Conservation (phyloP, 805 yeast genomes). For the Martiniozyma abietophila region DNA sequence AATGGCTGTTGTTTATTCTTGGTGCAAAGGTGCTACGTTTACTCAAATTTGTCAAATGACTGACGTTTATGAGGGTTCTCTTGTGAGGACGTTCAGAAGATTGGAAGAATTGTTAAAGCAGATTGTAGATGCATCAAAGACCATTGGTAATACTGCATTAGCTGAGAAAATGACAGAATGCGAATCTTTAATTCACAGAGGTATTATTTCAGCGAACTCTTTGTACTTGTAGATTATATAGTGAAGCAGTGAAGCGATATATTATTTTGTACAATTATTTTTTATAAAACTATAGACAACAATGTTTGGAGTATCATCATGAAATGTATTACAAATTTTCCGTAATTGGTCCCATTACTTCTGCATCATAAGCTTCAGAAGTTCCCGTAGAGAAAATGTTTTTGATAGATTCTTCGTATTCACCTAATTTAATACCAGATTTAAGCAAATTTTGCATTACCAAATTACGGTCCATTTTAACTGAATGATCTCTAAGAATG, state of each 20-base stretch:
- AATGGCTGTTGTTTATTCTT: conserved; percentile 93
- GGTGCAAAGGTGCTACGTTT: conserved; percentile 95
- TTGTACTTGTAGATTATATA: conserved; percentile 49
- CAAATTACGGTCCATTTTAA: no score
- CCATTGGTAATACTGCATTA: conserved; percentile 83
- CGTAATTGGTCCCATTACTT: conserved; percentile 5
- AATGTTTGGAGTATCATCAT: no score
- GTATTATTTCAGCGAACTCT: conserved; percentile 93
- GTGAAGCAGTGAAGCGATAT: no score
- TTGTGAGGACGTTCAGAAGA: conserved; percentile 90
- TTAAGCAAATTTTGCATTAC: no score
- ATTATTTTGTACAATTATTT: no score
- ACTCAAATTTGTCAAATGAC: conserved; percentile 98
- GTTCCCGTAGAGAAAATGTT: no score
- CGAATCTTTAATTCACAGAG: conserved; percentile 82
- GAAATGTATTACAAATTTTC: conserved; percentile 1
- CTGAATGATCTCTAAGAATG: conserved; percentile 3
- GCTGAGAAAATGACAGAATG: conserved; percentile 86
- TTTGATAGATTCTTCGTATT: not conserved
- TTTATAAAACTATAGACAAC: no score
- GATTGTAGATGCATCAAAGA: conserved; percentile 82
- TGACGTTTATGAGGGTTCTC: conserved; percentile 94
- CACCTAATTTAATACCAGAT: conserved; percentile 3
- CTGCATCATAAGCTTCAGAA: not conserved
- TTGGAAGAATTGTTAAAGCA: conserved; percentile 90